Conservation (phyloP, 2,329 filamentous ascomycete genomes). For the Periconia digitata region DNA sequence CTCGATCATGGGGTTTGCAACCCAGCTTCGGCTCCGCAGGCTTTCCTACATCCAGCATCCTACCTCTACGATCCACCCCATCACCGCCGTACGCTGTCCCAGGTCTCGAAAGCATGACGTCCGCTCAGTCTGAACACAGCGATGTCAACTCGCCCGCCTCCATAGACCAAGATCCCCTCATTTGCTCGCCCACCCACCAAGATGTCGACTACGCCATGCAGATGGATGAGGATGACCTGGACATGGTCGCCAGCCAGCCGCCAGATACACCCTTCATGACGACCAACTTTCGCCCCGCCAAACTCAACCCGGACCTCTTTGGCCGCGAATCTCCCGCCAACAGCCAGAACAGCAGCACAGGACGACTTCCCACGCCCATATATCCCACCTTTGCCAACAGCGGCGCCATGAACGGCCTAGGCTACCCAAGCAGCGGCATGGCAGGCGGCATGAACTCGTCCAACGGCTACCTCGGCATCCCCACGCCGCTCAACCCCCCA, state of each 20-base stretch:
- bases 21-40: slow-evolving; percentile 18
- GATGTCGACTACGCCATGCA: slow-evolving; percentile 38
- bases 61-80: slow-evolving; percentile 24
- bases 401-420: slow-evolving; percentile 27
- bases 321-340: slow-evolving; percentile 11
- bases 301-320: slow-evolving; percentile 34
- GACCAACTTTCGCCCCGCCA: slow-evolving; percentile 34
- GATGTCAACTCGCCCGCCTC: slow-evolving; percentile 30
- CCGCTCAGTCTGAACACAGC: slow-evolving; percentile 30
- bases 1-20: slow-evolving; percentile 27
- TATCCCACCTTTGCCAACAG: slow-evolving; percentile 37
- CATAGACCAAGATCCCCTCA: slow-evolving; percentile 18
- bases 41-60: slow-evolving; percentile 18
- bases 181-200: slow-evolving; percentile 23
- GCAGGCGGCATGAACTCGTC: slow-evolving; percentile 23
- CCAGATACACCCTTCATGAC: slow-evolving; percentile 36
- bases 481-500: slow-evolving; percentile 6
- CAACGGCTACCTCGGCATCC: slow-evolving; percentile 12
- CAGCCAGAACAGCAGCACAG: slow-evolving; percentile 19
- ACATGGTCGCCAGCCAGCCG: slow-evolving; percentile 36
- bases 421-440: slow-evolving; percentile 31
- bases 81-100: slow-evolving; percentile 30
- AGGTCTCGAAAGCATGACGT: slow-evolving; percentile 33
- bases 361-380: slow-evolving; percentile 45
- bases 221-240: slow-evolving; percentile 40